These are phyloP conservation scores for Plectranthus barbatus DNA, from an alignment of 257 asterid genomes.

Conservation along the genomic window DNA sequence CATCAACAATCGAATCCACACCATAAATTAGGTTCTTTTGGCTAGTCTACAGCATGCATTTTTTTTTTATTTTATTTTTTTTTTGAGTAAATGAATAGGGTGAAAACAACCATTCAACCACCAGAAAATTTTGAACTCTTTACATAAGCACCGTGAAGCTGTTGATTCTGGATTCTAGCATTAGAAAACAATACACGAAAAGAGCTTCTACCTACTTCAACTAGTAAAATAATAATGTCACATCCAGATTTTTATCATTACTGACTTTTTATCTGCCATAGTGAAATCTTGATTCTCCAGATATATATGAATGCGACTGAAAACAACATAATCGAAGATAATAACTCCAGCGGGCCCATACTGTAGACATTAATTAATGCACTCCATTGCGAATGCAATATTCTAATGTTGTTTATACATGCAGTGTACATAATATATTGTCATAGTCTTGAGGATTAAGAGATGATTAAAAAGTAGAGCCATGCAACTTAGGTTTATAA, in stretches of 20 bases:
- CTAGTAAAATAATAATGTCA: constrained; percentile 6
- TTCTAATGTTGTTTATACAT: neutral
- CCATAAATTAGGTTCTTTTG: constrained; percentile 21
- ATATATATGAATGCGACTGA: constrained; percentile 20
- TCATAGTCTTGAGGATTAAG: neutral
- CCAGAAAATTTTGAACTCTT: constrained; percentile 4
- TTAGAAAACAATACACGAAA: neutral
- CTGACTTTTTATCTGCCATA: neutral
- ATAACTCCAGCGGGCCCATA: constrained; percentile 31
- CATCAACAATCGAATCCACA: constrained; percentile 14
- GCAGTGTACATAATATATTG: neutral
- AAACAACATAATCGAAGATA: constrained; percentile 15
- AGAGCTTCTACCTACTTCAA: constrained; percentile 1
- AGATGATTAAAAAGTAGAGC: neutral
- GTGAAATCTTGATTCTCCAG: constrained; percentile 6
- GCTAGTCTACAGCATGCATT: constrained; percentile 16
- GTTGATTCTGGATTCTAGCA: neutral
- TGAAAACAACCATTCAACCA: constrained; percentile 18
- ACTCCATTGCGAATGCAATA: constrained; percentile 15
- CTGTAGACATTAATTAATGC: constrained; percentile 11
- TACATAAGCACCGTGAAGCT: neutral
- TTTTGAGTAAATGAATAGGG: neutral
- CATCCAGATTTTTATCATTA: constrained; percentile 8
- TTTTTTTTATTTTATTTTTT: too few species aligned
- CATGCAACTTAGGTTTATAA: constrained; percentile 15